phyloP scores from a whole-genome alignment of 2,329 filamentous ascomycete species.

The Leptosphaerulina australis region DNA sequence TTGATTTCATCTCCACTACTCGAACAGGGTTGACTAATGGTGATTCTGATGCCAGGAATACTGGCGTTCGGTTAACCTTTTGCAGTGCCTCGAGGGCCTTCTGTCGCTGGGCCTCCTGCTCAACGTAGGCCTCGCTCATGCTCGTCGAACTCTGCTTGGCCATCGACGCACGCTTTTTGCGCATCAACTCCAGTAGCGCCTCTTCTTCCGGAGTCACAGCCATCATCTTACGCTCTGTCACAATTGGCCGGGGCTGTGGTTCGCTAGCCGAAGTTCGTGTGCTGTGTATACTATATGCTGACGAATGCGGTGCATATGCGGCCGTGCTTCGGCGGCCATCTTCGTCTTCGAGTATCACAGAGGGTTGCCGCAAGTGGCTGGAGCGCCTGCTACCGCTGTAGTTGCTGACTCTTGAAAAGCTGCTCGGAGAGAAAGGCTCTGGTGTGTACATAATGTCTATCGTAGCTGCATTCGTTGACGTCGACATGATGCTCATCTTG shows the following conservation, averaged over 20 bases:
- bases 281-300: constrained; percentile 38
- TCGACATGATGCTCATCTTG: constrained; percentile 43
- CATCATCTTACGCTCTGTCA: constrained; percentile 49
- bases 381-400: constrained; percentile 33
- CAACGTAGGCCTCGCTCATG: constrained; percentile 28
- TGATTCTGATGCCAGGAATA: constrained; percentile 35
- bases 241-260: constrained; percentile 37
- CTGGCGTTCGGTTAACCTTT: constrained; percentile 30
- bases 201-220: constrained; percentile 59
- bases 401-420: constrained; percentile 25
- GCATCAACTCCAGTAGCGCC: constrained; percentile 57
- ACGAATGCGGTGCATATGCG: constrained; percentile 30
- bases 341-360: constrained; percentile 46
- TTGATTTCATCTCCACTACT: constrained; percentile 24
- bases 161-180: constrained; percentile 56
- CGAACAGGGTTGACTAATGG: constrained; percentile 29
- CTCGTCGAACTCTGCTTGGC: constrained; percentile 44
- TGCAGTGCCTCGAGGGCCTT: constrained; percentile 23
- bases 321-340: constrained; percentile 40
- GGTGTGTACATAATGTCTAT: constrained; percentile 51
- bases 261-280: constrained; percentile 43
- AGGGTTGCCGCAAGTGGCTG: constrained; percentile 47
- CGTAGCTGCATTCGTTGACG: constrained; percentile 45
- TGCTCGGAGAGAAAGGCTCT: constrained; percentile 33
- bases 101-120: constrained; percentile 41